Base-by-base conservation (phyloP, 371 early-diverging fungal species). In the Zychaea mexicana region DNA sequence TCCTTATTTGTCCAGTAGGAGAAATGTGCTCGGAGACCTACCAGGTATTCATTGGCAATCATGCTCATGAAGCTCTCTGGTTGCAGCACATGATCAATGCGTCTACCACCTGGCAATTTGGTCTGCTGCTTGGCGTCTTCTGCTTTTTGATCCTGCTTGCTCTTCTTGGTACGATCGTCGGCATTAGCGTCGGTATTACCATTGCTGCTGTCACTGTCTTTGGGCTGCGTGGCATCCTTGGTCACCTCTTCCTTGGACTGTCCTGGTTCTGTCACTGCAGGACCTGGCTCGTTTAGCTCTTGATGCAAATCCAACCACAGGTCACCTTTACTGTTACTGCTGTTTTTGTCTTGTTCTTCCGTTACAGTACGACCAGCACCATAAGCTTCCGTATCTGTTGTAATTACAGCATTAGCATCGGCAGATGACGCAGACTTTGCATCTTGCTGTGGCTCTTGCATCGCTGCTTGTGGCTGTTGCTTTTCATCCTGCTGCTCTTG, bases 1-100 rank as follows among this genome's bases (percentile, higher is more conserved):
- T 82, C 82, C 64, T 82, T 82, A 55, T 76, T 82, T 21, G 78
- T 79, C 79, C 82, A 82, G 47, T 79, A 82, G 3, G 79, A 82
- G 57, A 82, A 82, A 61, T 82, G 82, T 3, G 82, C 82, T 17
- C 82, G 61, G 9, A 82, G 52, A 1, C 82, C 82, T 9, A 82
- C 76, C 5, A 82, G 62, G 52, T 82, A 82, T 54, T 82, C 82
- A 59, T 82, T 82, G 0, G 79, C 76, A 54, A 82, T 77, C 82
- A 82, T 82, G 27, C 77, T 73, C 78, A 82, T 79, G 19, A 79
- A 70, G 49, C 79, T 76, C 45, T 79, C 82, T 6, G 79, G 79
- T 21, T 79, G 79, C 26, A 82, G 54, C 38, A 76, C 79, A 64
- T 72, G 76, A 52, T 82, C 82, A 13, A 78, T 77, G 21, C 82